Evolutionary conservation across 2,329 filamentous ascomycete species (phyloP).

Genomic region (Aspergillaceae sp.): DNA sequence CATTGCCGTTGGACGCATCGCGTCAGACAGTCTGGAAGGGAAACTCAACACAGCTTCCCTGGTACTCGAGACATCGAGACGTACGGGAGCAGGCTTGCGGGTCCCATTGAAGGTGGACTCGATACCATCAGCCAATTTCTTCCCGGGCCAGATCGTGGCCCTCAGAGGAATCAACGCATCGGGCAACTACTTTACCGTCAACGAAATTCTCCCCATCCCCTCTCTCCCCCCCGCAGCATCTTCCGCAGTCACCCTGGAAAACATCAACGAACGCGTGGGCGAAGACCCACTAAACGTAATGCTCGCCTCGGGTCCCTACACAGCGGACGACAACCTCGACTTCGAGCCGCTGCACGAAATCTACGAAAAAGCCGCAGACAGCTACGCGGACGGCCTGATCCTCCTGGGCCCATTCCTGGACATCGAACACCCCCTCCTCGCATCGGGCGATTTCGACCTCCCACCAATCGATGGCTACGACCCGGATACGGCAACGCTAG

Average conservation of each 20-base stretch:
- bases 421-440: slow-evolving; percentile 78
- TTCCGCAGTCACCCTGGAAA: slow-evolving; percentile 53
- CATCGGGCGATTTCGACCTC: slow-evolving; percentile 68
- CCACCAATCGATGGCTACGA: slow-evolving; percentile 59
- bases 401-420: slow-evolving; percentile 85
- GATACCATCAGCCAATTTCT: slow-evolving; percentile 68
- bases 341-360: slow-evolving; percentile 80
- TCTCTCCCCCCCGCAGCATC: slow-evolving; percentile 68
- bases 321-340: slow-evolving; percentile 81
- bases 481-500: slow-evolving; percentile 69
- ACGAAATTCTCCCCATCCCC: slow-evolving; percentile 66
- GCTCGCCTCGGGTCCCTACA: slow-evolving; percentile 80
- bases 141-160: slow-evolving; percentile 89
- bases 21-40: slow-evolving; percentile 74
- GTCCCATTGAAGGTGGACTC: slow-evolving; percentile 69
- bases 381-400: slow-evolving; percentile 68
- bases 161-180: slow-evolving; percentile 79
- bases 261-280: slow-evolving; percentile 60
- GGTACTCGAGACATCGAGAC: slow-evolving; percentile 77
- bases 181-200: slow-evolving; percentile 72
- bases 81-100: slow-evolving; percentile 71
- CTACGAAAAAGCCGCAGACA: slow-evolving; percentile 66
- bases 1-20: slow-evolving; percentile 83
- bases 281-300: slow-evolving; percentile 67
- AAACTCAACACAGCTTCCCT: slow-evolving; percentile 78